Evolutionary conservation across 2,329 filamentous ascomycete genomes (phyloP).

Genomic region (Lecanicillium sp.): DNA sequence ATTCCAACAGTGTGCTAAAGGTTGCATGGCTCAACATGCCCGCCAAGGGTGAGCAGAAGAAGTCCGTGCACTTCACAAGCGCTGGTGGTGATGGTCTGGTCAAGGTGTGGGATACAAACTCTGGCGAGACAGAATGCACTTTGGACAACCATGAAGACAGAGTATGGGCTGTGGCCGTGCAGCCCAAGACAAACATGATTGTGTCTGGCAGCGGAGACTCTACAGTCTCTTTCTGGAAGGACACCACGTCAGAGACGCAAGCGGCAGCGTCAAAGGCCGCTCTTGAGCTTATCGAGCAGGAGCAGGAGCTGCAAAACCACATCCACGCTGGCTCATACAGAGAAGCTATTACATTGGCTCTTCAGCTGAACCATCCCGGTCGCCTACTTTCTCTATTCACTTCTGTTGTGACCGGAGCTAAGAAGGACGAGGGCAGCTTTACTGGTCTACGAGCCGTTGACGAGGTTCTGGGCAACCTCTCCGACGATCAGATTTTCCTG

Average conservation of each 20-base stretch:
- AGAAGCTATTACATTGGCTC: conserved; percentile 83
- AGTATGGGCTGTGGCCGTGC: conserved; percentile 81
- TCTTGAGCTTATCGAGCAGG: conserved; percentile 80
- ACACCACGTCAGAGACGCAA: conserved; percentile 78
- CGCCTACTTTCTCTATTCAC: conserved; percentile 80
- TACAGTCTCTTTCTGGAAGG: conserved; percentile 90
- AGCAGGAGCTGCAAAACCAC: conserved; percentile 90
- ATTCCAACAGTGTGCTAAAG: conserved; percentile 92
- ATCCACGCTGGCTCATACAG: conserved; percentile 83
- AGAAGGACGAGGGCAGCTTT: conserved; percentile 56
- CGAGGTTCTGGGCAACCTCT: conserved; percentile 70
- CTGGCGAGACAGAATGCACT: conserved; percentile 79
- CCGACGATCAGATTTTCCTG: conserved; percentile 78
- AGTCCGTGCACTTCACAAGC: conserved; percentile 68
- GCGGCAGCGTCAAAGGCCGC: conserved; percentile 67
- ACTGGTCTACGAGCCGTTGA: conserved; percentile 68
- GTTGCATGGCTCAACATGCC: conserved; percentile 73
- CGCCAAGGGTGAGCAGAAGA: conserved; percentile 46
- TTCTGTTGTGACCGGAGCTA: conserved; percentile 60
- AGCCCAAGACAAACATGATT: conserved; percentile 63
- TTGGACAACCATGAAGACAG: conserved; percentile 96
- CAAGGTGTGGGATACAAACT: conserved; percentile 89
- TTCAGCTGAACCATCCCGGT: conserved; percentile 91
- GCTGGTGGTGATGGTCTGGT: conserved; percentile 92
- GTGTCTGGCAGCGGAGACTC: conserved; percentile 91